phyloP scores from a whole-genome alignment of 106 monocot genomes.

The Dendrobium catenatum region DNA sequence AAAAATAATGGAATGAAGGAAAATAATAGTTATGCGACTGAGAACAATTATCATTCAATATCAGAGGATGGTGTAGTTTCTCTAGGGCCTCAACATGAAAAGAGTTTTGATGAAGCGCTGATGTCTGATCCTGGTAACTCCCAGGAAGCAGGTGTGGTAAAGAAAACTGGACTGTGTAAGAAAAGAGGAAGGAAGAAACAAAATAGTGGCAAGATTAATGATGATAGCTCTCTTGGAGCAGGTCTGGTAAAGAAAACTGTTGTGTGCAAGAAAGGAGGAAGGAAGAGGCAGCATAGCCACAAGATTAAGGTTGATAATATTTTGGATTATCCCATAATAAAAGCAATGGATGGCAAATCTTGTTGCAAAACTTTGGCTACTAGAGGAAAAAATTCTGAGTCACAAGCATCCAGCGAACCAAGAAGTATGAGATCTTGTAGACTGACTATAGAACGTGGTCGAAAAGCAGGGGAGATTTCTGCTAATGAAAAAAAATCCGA shows the following conservation, averaged over 20 bases:
- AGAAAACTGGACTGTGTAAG: constrained; percentile 14
- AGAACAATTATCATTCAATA: background rate
- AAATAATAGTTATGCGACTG: background rate
- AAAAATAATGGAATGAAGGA: background rate
- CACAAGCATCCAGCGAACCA: constrained; percentile 24
- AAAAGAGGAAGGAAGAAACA: constrained; percentile 19
- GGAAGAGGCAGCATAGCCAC: constrained; percentile 18
- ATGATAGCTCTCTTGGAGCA: background rate
- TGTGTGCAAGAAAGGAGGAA: constrained; percentile 17
- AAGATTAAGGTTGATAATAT: constrained; percentile 33
- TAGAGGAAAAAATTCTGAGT: constrained; percentile 4
- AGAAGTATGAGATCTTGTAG: constrained; percentile 9
- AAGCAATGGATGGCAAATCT: constrained; percentile 22
- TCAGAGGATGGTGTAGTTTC: background rate
- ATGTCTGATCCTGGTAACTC: background rate
- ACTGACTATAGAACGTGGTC: constrained; percentile 13
- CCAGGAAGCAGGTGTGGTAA: background rate
- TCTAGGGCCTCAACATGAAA: background rate
- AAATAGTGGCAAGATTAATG: too few relatives aligned
- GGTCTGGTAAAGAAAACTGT: constrained; percentile 12
- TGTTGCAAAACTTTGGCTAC: constrained; percentile 5
- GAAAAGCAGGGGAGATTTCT: constrained; percentile 12
- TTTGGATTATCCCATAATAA: constrained; percentile 39
- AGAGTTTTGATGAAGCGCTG: background rate
- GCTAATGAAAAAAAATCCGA: constrained; percentile 7